Evolutionary conservation across 208 protist species (phyloP).

Genomic region (Novymonas esmeraldas): DNA sequence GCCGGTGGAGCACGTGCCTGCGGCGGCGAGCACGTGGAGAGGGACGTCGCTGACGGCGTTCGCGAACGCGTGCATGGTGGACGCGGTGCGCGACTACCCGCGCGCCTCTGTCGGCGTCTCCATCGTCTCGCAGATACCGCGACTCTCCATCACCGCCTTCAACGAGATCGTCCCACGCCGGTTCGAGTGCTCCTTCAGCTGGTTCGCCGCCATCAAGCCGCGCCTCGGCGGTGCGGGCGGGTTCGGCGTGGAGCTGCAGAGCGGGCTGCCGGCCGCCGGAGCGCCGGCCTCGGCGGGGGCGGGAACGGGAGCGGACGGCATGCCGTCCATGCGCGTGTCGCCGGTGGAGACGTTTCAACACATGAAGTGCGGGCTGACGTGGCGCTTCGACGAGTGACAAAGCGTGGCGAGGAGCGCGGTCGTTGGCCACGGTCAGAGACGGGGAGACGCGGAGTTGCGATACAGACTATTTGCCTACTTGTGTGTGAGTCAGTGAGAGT

Average conservation of each 20-base stretch:
- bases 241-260: constrained; percentile 20
- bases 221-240: not conserved
- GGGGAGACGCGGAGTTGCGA: not conserved
- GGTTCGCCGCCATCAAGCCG: constrained; percentile 39
- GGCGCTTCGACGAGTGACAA: constrained; percentile 42
- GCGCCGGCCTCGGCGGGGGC: constrained; percentile 1
- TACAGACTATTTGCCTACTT: not conserved
- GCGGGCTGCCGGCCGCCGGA: constrained; percentile 14
- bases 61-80: constrained; percentile 60
- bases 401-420: no score
- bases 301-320: not conserved
- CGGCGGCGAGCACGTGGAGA: not conserved
- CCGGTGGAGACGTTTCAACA: constrained; percentile 65
- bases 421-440: no score
- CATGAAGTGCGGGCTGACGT: constrained; percentile 69
- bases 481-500: not conserved
- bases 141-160: constrained; percentile 42
- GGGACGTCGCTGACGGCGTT: constrained; percentile 36
- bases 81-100: constrained; percentile 41
- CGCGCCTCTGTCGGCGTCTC: constrained; percentile 67
- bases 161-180: constrained; percentile 44
- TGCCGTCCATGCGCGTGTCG: constrained; percentile 49
- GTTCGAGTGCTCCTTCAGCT: constrained; percentile 74
- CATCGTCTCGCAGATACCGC: constrained; percentile 40
- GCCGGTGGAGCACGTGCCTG: not conserved